phyloP scores from a whole-genome alignment of 257 asterid species.

The Salvia miltiorrhiza region DNA sequence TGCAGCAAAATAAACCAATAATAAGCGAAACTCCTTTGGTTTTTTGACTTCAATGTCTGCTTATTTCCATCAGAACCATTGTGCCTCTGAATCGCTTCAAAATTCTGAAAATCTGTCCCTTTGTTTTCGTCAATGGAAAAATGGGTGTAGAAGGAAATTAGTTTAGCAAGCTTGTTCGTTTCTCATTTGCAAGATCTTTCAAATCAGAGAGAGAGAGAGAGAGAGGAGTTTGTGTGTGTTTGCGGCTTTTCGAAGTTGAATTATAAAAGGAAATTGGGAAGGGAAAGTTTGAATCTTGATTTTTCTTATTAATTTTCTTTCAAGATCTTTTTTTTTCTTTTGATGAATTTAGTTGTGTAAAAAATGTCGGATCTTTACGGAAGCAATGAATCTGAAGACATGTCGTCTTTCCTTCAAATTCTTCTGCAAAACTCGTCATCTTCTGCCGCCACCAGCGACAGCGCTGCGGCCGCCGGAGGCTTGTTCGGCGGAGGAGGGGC shows the following conservation, averaged over 20 bases:
- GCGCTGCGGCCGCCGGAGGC: slow-evolving; percentile 33
- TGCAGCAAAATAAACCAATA: not conserved
- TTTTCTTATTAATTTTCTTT: not conserved
- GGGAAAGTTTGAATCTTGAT: slow-evolving; percentile 8
- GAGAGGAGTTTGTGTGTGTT: not conserved
- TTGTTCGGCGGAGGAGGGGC: slow-evolving; percentile 38
- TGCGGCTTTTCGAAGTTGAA: slow-evolving; percentile 1
- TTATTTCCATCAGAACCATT: slow-evolving; percentile 2
- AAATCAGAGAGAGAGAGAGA: not conserved
- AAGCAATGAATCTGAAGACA: slow-evolving; percentile 64
- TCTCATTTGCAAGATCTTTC: slow-evolving; percentile 1
- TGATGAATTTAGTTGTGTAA: slow-evolving; percentile 21
- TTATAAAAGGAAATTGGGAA: not conserved
- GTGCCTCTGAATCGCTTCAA: not conserved
- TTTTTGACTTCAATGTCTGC: slow-evolving; percentile 12
- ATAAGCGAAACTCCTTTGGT: not conserved
- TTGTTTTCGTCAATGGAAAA: not conserved
- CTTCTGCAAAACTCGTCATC: slow-evolving; percentile 62
- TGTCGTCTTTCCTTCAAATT: slow-evolving; percentile 60
- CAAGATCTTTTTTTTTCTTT: not conserved
- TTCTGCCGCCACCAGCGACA: slow-evolving; percentile 29
- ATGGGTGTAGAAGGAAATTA: slow-evolving; percentile 7
- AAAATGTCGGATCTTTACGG: slow-evolving; percentile 73
- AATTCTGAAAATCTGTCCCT: not conserved
- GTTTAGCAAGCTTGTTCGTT: not conserved